Base-by-base conservation (phyloP, 2,329 filamentous ascomycete genomes). In the Ustilaginoidea virens region DNA sequence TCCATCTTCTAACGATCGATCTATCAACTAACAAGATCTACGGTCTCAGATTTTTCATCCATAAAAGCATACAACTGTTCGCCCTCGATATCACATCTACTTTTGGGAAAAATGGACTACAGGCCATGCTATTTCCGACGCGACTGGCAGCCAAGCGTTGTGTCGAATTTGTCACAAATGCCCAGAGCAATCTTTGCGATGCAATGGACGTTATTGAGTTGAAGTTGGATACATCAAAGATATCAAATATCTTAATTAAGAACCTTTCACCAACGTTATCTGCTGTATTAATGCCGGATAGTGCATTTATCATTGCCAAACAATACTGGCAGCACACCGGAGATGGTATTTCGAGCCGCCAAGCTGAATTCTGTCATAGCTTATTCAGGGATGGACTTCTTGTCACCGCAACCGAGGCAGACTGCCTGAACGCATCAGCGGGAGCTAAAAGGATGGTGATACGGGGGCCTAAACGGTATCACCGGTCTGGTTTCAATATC, bases 291-390 rank as follows among this genome's bases (percentile, higher is more conserved):
- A 83, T 78, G 41, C 70, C 75, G 1, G 60, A 66, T 25, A 68
- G 74, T 9, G 56, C 72, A 12, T 86, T 77, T 42, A 56, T 70
- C 4, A 53, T 80, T 34, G 81, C 83, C n/a, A 96, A 94, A 52
- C 71, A 85, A 44, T 94, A 92, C 45, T 98, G 90, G 90, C 90
- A 96, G 51, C 90, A 98, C 51, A 80, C 81, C 1, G 90, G 90
- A 13, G 86, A 93, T 36, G 90, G 90, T 11, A 66, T 93, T 10
- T 94, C 86, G 1, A 94, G 86, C 49, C 75, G 90, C 28, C 72
- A 85, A 23, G 86, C 83, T 19, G 87, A 94, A 48, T 94, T 92
- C 51, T 93, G 81, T 47, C 73, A 85, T 35, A 62, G 67, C 23
- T 65, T 87, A 2, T 70, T 92, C 37, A 66, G 67, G 21, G 75